These are phyloP conservation scores for Leccinum olivaceopallidum DNA, from an alignment of 768 basidiomycete genomes.

Conservation along the genomic window DNA sequence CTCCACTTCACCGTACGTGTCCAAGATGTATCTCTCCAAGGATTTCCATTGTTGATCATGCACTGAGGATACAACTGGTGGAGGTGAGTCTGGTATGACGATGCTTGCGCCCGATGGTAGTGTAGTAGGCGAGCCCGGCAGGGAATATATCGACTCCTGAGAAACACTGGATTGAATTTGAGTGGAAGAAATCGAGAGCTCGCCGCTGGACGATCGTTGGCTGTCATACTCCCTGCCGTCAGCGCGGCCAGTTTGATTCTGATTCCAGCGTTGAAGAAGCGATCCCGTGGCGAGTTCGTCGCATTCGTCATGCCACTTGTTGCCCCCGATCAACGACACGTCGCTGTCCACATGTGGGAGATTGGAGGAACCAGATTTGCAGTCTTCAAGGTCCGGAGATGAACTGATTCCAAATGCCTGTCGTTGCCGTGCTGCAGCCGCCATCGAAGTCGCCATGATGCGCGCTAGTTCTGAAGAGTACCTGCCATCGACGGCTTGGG, in stretches of 20 bases:
- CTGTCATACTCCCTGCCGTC: not conserved
- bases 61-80: slow-evolving; percentile 1
- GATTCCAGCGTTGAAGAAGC: slow-evolving; percentile 24
- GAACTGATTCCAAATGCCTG: slow-evolving; percentile 53
- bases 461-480: slow-evolving; percentile 64
- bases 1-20: slow-evolving; percentile 49
- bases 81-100: slow-evolving; percentile 13
- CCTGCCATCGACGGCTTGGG: slow-evolving; percentile 14
- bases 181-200: slow-evolving; percentile 13
- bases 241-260: slow-evolving; percentile 1
- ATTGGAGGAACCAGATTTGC: slow-evolving; percentile 2
- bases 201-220: slow-evolving; percentile 9
- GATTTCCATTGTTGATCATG: slow-evolving; percentile 27
- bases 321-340: slow-evolving; percentile 42
- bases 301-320: slow-evolving; percentile 41
- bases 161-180: slow-evolving; percentile 22
- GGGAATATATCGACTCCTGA: slow-evolving; percentile 29
- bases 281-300: slow-evolving; percentile 33
- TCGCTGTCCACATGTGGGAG: slow-evolving; percentile 47
- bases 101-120: slow-evolving; percentile 12
- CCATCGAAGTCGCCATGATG: slow-evolving; percentile 31
- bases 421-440: slow-evolving; percentile 46
- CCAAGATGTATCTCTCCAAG: slow-evolving; percentile 22
- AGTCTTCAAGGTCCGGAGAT: slow-evolving; percentile 30
- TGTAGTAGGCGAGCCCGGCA: slow-evolving; percentile 11